Percentiles rank a stretch among this genome's conserved stretches.
phyloP scores from a whole-genome alignment of 352 stramenopile species.

The Thalassiosira mediterranea region DNA sequence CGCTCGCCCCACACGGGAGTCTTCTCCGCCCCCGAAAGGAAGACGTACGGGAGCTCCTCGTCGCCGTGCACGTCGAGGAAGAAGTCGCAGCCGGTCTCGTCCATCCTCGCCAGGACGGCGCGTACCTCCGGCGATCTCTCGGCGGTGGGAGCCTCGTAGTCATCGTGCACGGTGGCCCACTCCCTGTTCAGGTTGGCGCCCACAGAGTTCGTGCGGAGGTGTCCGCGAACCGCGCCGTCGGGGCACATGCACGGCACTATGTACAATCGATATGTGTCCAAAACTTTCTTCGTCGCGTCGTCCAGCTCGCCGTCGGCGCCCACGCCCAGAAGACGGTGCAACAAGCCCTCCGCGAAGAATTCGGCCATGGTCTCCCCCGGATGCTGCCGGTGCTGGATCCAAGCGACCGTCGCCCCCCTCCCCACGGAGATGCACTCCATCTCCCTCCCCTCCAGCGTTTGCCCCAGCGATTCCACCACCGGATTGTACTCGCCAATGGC shows the following conservation, averaged over 20 bases:
- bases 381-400: conserved; percentile 85
- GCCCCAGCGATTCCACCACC: conserved; percentile 63
- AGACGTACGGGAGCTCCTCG: conserved; percentile 85
- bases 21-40: conserved; percentile 80
- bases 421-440: conserved; percentile 82
- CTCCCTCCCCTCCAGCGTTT: conserved; percentile 74
- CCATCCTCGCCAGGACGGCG: conserved; percentile 80
- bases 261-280: conserved; percentile 77
- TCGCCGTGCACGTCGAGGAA: conserved; percentile 87
- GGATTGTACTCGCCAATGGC: conserved; percentile 28
- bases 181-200: conserved; percentile 86
- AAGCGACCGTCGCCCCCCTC: conserved; percentile 63
- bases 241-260: conserved; percentile 86
- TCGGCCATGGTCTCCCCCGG: conserved; percentile 85
- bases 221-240: conserved; percentile 76
- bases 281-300: conserved; percentile 50
- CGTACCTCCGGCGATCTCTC: conserved; percentile 81
- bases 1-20: conserved; percentile 74
- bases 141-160: conserved; percentile 78
- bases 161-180: conserved; percentile 69
- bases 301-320: conserved; percentile 59
- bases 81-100: conserved; percentile 80
- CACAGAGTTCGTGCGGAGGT: conserved; percentile 82
- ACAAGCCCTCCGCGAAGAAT: conserved; percentile 78
- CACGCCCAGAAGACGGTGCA: conserved; percentile 72